Evolutionary conservation across 2,329 filamentous ascomycete species (phyloP), one percentile per base, ranked within the genome.

Genomic region (Sarocladiaceae sp.): DNA sequence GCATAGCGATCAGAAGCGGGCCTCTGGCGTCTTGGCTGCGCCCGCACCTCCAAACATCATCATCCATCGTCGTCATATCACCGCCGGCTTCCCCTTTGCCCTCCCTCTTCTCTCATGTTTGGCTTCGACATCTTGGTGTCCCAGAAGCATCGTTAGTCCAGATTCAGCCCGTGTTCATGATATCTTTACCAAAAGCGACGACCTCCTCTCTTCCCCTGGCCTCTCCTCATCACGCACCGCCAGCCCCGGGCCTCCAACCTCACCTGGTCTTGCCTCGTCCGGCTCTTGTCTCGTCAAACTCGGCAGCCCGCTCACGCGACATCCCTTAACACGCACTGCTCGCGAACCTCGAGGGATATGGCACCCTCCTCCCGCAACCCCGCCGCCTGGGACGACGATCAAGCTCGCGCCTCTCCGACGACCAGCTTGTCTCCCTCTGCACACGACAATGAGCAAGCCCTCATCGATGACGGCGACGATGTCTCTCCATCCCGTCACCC

Each of bases 371-470:
- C 56, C 46, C 55, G 58, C 37, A 69, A 68, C 53, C 67, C 67
- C 44, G 56, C 64, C 27, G 68, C 60, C 46, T 73, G 70, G 69
- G 66, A 69, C 53, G 64, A 71, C 51, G 70, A 72, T 52, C 65
- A 69, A 35, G 64, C 68, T 21, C 62, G 66, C 15, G 53, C 57
- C 20, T 68, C 70, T 20, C 64, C 67, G 1, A 63, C 61, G n/a
- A 29, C 23, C 24, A 41, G 37, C 24, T 16, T 41, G 4, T 27
- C 37, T 11, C 7, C 37, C 13, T 41, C 37, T 41, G 23, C 37
- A 48, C 57, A 68, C 29, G 60, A 61, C 46, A 72, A 75, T 43
- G 64, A 70, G 21, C 64, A 70, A 41, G 66, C 72, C 32, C 60
- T 75, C 9, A 58, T 73, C 13, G 68, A 70, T 33, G 63, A 66